These are phyloP conservation scores for Cryptococcus wingfieldii DNA, from an alignment of 1,284 basidiomycete species.

Conservation along the genomic window DNA sequence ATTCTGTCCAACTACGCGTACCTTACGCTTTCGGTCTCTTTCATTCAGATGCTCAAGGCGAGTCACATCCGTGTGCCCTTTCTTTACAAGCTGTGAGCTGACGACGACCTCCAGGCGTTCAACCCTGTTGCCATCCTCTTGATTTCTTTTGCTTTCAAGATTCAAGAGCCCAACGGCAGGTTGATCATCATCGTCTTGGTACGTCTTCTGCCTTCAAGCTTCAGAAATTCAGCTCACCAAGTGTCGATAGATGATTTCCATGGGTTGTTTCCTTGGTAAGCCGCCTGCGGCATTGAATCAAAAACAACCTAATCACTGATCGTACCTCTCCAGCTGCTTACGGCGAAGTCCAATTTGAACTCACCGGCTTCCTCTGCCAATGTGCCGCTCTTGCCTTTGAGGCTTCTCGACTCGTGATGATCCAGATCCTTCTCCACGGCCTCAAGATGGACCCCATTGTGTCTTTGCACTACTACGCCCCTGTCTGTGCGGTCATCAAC, in stretches of 20 bases:
- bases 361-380: slow-evolving; percentile 80
- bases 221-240: neutral
- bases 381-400: slow-evolving; percentile 66
- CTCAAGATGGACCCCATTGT: slow-evolving; percentile 97
- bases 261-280: slow-evolving; percentile 80
- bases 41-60: slow-evolving; percentile 98
- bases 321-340: slow-evolving; percentile 48
- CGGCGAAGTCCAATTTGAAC: slow-evolving; percentile 80
- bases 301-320: neutral
- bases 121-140: slow-evolving; percentile 93
- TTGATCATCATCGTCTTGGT: slow-evolving; percentile 73
- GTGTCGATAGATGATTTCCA: slow-evolving; percentile 66
- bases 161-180: slow-evolving; percentile 79
- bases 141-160: slow-evolving; percentile 84
- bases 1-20: slow-evolving; percentile 94
- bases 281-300: neutral
- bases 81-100: neutral
- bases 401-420: slow-evolving; percentile 78
- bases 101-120: slow-evolving; percentile 66
- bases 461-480: slow-evolving; percentile 91
- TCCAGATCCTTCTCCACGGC: slow-evolving; percentile 89
- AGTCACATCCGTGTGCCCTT: slow-evolving; percentile 3
- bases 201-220: slow-evolving; percentile 9
- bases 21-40: slow-evolving; percentile 82
- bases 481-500: slow-evolving; percentile 92